These are phyloP conservation scores for Beauveria sp. DNA, from an alignment of 2,329 filamentous ascomycete genomes.

Conservation along the genomic window DNA sequence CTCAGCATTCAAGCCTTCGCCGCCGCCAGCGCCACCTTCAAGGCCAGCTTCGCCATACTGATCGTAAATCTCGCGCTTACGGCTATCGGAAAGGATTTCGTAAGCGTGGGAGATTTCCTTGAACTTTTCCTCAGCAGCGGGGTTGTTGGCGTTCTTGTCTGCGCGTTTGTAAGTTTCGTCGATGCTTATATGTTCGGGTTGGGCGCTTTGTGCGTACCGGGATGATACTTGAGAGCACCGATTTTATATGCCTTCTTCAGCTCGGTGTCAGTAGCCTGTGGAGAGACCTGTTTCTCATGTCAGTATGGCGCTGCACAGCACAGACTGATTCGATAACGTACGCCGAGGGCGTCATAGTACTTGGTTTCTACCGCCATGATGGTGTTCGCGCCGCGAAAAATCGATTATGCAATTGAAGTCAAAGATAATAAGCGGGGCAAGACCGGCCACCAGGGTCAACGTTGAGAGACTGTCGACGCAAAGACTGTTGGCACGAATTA, in stretches of 20 bases:
- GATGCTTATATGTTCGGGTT: neutral
- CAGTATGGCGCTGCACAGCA: neutral
- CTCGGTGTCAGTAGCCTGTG: slow-evolving; percentile 74
- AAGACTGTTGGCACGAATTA: neutral
- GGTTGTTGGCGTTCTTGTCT: slow-evolving; percentile 97
- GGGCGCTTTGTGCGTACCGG: slow-evolving; percentile 47
- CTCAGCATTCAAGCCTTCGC: slow-evolving; percentile 85
- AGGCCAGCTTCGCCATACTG: slow-evolving; percentile 97
- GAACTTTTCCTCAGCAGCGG: slow-evolving; percentile 92
- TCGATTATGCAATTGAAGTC: neutral
- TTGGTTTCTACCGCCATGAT: slow-evolving; percentile 75
- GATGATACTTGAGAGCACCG: slow-evolving; percentile 75
- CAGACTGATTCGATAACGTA: slow-evolving; percentile 35
- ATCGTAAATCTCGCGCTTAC: slow-evolving; percentile 90
- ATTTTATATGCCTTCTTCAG: slow-evolving; percentile 88
- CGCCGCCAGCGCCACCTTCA: slow-evolving; percentile 73
- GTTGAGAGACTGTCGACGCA: neutral
- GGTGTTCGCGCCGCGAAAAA: slow-evolving; percentile 13
- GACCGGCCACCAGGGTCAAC: neutral
- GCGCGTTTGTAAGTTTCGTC: slow-evolving; percentile 15
- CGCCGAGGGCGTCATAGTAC: slow-evolving; percentile 71
- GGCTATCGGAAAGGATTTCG: slow-evolving; percentile 83
- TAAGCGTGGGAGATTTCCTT: slow-evolving; percentile 96
- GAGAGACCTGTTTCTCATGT: slow-evolving; percentile 52
- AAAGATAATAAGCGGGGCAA: neutral